A percentile compares a stretch with the other conserved stretches of the same genome.
These are phyloP conservation scores for Verticillium isaacii DNA, from an alignment of 2,329 filamentous ascomycete species.

Conservation along the genomic window DNA sequence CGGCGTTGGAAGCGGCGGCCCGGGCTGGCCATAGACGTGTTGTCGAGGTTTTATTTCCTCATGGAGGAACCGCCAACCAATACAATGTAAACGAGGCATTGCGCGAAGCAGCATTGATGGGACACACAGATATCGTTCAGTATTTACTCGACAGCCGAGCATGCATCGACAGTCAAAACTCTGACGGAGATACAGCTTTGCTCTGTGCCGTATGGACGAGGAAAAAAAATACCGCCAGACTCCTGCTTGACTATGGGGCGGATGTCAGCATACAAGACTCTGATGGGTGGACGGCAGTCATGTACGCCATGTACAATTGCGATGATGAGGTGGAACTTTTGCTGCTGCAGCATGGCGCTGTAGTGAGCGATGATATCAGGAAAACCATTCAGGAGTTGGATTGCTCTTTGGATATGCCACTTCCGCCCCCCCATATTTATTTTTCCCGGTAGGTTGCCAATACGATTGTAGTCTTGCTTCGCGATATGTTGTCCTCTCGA, in stretches of 20 bases:
- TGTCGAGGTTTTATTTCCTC: not conserved
- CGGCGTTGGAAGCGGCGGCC: too few relatives aligned
- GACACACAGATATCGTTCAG: not conserved
- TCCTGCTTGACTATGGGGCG: not conserved
- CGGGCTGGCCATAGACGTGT: too few relatives aligned
- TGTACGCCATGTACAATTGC: too few relatives aligned
- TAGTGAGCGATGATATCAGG: not conserved
- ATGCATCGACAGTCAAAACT: not conserved
- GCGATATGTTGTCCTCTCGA: too few relatives aligned
- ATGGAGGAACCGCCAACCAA: not conserved
- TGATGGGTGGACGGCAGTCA: not conserved
- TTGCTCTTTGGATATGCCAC: too few relatives aligned
- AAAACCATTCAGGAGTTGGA: too few relatives aligned
- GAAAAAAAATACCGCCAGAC: too few relatives aligned
- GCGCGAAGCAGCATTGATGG: not conserved
- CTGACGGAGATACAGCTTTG: not conserved
- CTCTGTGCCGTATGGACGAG: too few relatives aligned
- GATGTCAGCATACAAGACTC: not conserved
- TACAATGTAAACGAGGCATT: not conserved
- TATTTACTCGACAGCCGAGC: not conserved
- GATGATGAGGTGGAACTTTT: not conserved
- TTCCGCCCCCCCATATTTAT: too few relatives aligned
- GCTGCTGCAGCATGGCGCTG: not conserved
- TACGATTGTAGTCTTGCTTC: too few relatives aligned
- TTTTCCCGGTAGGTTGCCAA: too few relatives aligned